phyloP scores from a whole-genome alignment of 768 basidiomycete genomes.

The Mycena vitilis region DNA sequence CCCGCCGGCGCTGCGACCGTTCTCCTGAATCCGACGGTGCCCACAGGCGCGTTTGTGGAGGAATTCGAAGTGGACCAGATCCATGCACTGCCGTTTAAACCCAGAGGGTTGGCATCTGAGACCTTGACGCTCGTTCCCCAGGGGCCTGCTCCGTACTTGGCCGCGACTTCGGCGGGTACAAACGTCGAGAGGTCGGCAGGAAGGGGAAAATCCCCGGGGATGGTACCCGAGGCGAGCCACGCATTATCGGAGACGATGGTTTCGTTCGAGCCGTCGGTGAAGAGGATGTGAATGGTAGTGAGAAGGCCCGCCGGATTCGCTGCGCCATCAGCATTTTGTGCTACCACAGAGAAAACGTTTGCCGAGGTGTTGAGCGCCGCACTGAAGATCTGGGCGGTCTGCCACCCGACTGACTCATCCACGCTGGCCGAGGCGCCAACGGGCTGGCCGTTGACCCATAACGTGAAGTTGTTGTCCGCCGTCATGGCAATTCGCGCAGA shows the following conservation, averaged over 20 bases:
- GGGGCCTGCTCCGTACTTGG: constrained; percentile 23
- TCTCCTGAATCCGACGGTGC: constrained; percentile 30
- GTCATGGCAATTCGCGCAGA: constrained; percentile 24
- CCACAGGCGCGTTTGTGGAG: constrained; percentile 9
- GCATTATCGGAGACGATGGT: constrained; percentile 22
- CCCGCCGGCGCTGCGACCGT: constrained; percentile 3
- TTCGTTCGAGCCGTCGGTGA: constrained; percentile 21
- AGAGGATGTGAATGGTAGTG: constrained; percentile 20
- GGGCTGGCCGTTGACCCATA: constrained; percentile 32
- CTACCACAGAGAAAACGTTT: constrained; percentile 30
- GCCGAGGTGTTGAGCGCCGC: constrained; percentile 26
- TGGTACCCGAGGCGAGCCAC: constrained; percentile 22
- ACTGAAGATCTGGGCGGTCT: constrained; percentile 12
- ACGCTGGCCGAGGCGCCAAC: constrained; percentile 23
- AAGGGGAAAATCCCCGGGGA: constrained; percentile 28
- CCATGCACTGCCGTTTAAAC: constrained; percentile 25
- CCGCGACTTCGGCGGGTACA: constrained; percentile 13
- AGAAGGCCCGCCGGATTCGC: constrained; percentile 31
- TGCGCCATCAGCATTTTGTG: neutral
- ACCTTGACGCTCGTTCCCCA: constrained; percentile 21
- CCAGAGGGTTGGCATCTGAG: neutral
- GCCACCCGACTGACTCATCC: neutral
- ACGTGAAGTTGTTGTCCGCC: constrained; percentile 32
- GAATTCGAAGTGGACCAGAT: constrained; percentile 26
- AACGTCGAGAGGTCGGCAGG: constrained; percentile 26